Conservation (phyloP, 352 stramenopile species). For the Phytophthora cajani region DNA sequence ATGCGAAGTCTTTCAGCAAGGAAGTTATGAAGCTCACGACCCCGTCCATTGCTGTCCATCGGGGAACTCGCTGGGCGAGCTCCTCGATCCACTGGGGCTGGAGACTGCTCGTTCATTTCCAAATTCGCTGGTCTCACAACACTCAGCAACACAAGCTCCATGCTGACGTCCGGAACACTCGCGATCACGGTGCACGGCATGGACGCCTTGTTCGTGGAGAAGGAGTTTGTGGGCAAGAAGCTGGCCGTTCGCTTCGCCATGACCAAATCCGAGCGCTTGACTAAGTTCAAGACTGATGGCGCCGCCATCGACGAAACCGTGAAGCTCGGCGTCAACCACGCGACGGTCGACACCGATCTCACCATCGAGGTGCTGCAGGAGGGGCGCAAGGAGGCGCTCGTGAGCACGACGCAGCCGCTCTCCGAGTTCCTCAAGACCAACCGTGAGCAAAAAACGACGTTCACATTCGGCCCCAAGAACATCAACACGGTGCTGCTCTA, state of each 20-base stretch:
- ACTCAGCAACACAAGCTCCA: background rate
- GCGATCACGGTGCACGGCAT: slow-evolving; percentile 44
- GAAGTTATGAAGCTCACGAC: too few relatives aligned
- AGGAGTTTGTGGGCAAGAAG: slow-evolving; percentile 16
- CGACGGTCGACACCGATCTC: slow-evolving; percentile 42
- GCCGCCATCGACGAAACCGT: slow-evolving; percentile 41
- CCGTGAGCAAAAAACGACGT: slow-evolving; percentile 43
- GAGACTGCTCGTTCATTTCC: background rate
- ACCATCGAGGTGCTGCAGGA: slow-evolving; percentile 56
- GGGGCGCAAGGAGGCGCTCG: slow-evolving; percentile 49
- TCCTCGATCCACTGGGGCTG: too few relatives aligned
- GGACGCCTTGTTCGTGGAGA: slow-evolving; percentile 34
- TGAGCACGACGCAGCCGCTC: slow-evolving; percentile 43
- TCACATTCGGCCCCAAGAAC: slow-evolving; percentile 44
- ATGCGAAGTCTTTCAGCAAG: too few relatives aligned
- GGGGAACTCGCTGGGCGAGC: too few relatives aligned
- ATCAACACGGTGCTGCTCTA: slow-evolving; percentile 35
- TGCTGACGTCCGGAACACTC: slow-evolving; percentile 14
- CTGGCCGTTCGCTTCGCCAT: slow-evolving; percentile 36
- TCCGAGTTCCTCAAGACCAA: slow-evolving; percentile 36
- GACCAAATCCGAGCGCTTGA: slow-evolving; percentile 26
- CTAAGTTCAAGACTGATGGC: slow-evolving; percentile 38
- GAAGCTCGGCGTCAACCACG: slow-evolving; percentile 43
- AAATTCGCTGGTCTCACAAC: background rate
- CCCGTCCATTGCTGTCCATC: too few relatives aligned